These are phyloP conservation scores for Aspergillus luchuensis DNA, from an alignment of 2,329 filamentous ascomycete genomes.

Conservation along the genomic window DNA sequence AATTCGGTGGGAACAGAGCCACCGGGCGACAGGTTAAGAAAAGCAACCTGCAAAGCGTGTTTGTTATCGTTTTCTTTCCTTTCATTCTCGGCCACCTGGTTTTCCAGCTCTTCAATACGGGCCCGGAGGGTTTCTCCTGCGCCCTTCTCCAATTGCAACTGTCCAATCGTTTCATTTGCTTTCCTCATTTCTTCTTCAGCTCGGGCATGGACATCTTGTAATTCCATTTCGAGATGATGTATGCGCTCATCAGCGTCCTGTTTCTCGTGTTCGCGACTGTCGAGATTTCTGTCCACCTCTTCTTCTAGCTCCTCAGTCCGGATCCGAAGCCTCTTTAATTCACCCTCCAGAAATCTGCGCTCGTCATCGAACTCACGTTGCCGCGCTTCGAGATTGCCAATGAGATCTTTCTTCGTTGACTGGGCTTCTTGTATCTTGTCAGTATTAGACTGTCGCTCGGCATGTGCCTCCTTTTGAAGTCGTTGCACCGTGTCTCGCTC, in stretches of 20 bases:
- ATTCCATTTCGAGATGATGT: constrained; percentile 68
- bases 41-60: constrained; percentile 60
- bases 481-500: constrained; percentile 69
- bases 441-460: constrained; percentile 61
- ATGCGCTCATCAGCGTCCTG: constrained; percentile 69
- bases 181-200: constrained; percentile 48
- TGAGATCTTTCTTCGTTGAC: constrained; percentile 88
- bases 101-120: constrained; percentile 52
- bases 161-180: constrained; percentile 53
- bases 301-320: constrained; percentile 88
- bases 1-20: constrained; percentile 59
- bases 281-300: constrained; percentile 81
- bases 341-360: constrained; percentile 76
- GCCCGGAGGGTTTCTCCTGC: constrained; percentile 42
- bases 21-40: constrained; percentile 59
- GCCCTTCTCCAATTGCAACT: constrained; percentile 59
- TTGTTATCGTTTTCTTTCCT: constrained; percentile 56
- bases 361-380: constrained; percentile 87
- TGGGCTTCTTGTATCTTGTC: constrained; percentile 78
- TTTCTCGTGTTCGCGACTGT: constrained; percentile 80
- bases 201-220: constrained; percentile 61
- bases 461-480: constrained; percentile 70
- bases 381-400: constrained; percentile 91
- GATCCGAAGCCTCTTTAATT: constrained; percentile 73
- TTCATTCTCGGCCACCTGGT: constrained; percentile 55